A percentile compares a stretch with the other conserved stretches of the same genome.
Conservation (phyloP, 1,284 basidiomycete species). For the Marasmius fiardii region DNA sequence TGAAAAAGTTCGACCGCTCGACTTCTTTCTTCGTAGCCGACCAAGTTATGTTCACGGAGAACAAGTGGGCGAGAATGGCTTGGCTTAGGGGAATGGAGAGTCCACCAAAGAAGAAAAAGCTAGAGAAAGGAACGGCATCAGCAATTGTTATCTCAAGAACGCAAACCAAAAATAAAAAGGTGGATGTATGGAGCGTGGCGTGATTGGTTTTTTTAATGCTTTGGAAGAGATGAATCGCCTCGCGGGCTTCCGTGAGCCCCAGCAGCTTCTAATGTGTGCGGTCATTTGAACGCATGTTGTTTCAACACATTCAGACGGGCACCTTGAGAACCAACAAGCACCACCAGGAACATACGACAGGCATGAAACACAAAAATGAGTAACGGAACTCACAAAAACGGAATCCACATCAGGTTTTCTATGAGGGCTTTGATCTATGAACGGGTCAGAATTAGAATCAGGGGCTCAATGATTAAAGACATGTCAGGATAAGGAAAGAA, state of each 20-base stretch:
- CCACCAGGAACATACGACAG: not conserved
- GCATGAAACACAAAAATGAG: too few species aligned
- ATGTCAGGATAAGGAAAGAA: not conserved
- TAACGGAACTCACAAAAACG: conserved; percentile 64
- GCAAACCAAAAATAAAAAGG: not conserved
- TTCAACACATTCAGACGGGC: too few species aligned
- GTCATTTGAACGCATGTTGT: too few species aligned
- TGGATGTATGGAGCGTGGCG: not conserved
- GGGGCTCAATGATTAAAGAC: not conserved
- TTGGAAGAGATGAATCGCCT: too few species aligned
- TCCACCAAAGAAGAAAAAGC: conserved; percentile 85
- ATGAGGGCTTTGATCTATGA: conserved; percentile 34
- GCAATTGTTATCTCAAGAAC: not conserved
- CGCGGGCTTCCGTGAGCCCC: too few species aligned
- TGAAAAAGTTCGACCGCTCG: conserved; percentile 84
- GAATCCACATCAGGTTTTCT: conserved; percentile 77
- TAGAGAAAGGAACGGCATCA: conserved; percentile 21
- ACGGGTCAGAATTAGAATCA: conserved; percentile 1
- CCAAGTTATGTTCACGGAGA: conserved; percentile 88
- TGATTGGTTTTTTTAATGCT: too few species aligned
- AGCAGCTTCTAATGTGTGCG: too few species aligned
- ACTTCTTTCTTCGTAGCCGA: conserved; percentile 81
- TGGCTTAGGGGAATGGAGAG: conserved; percentile 72
- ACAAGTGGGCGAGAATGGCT: conserved; percentile 76
- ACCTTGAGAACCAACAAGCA: not conserved